A percentile compares a stretch with the other conserved stretches of the same genome.
phyloP scores from a whole-genome alignment of 441 rosid species.

The Euphorbia schlechtendalii region DNA sequence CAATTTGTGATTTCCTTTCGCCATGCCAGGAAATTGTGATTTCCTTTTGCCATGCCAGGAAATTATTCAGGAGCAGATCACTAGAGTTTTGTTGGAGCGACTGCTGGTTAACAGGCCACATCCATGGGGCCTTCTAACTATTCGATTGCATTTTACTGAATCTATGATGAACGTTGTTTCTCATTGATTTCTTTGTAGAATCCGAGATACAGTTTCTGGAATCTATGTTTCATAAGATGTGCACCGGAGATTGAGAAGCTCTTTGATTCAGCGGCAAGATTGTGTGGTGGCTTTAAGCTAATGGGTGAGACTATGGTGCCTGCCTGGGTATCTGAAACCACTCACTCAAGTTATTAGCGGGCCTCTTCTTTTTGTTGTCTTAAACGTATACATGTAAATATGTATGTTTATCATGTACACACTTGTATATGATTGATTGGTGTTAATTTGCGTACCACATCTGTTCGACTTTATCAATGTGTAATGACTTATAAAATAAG shows the following conservation, averaged over 20 bases:
- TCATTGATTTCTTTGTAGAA: constrained; percentile 38
- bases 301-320: constrained; percentile 84
- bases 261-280: constrained; percentile 92
- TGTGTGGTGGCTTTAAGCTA: constrained; percentile 88
- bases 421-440: background rate
- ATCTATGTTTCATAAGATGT: constrained; percentile 78
- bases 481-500: too few relatives aligned
- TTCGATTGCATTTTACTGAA: constrained; percentile 11
- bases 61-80: constrained; percentile 96
- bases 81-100: constrained; percentile 91
- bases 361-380: background rate
- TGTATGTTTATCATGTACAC: background rate
- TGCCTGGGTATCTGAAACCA: constrained; percentile 72
- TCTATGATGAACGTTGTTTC: background rate
- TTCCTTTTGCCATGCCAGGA: constrained; percentile 55
- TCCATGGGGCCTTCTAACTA: constrained; percentile 98
- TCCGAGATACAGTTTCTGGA: constrained; percentile 96
- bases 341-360: constrained; percentile 33
- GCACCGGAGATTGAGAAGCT: constrained; percentile 99
- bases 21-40: too few relatives aligned
- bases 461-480: too few relatives aligned
- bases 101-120: constrained; percentile 92
- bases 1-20: background rate
- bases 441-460: background rate
- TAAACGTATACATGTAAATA: background rate